Evolutionary conservation across 176 grass and related monocot genomes (phyloP).

Genomic region (Poa annua): DNA sequence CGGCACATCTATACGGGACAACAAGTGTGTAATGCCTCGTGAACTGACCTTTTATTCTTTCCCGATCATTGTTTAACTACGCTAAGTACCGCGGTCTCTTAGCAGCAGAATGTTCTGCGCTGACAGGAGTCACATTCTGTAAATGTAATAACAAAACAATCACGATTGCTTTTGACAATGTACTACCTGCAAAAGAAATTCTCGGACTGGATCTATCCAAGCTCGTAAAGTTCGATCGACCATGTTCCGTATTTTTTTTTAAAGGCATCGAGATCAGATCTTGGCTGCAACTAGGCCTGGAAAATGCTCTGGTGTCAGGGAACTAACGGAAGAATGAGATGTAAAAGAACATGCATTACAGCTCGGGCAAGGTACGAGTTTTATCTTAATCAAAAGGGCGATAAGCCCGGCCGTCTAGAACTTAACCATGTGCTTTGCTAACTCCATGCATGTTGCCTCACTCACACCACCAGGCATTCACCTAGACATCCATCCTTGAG

Average conservation of each 20-base stretch:
- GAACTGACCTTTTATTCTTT: constrained; percentile 38
- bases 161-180: constrained; percentile 51
- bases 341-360: constrained; percentile 87
- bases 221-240: constrained; percentile 37
- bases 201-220: constrained; percentile 48
- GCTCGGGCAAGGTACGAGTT: constrained; percentile 57
- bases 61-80: constrained; percentile 48
- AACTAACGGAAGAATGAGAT: constrained; percentile 76
- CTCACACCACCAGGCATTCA: constrained; percentile 19
- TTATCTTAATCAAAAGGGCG: constrained; percentile 48
- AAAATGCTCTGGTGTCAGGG: constrained; percentile 63
- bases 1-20: not conserved
- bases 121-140: constrained; percentile 58
- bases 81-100: constrained; percentile 26
- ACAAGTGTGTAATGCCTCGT: constrained; percentile 39
- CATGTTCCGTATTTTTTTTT: constrained; percentile 44
- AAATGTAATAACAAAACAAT: constrained; percentile 55
- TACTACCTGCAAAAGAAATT: constrained; percentile 31
- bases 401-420: constrained; percentile 41
- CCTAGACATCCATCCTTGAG: constrained; percentile 14
- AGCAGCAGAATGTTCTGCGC: constrained; percentile 58
- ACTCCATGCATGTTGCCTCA: constrained; percentile 49
- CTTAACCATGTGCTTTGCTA: constrained; percentile 52
- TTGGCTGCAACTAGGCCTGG: constrained; percentile 52
- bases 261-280: constrained; percentile 48